Conservation (phyloP, 192 early-diverging fungal species). For the Backusella morwellensis region DNA sequence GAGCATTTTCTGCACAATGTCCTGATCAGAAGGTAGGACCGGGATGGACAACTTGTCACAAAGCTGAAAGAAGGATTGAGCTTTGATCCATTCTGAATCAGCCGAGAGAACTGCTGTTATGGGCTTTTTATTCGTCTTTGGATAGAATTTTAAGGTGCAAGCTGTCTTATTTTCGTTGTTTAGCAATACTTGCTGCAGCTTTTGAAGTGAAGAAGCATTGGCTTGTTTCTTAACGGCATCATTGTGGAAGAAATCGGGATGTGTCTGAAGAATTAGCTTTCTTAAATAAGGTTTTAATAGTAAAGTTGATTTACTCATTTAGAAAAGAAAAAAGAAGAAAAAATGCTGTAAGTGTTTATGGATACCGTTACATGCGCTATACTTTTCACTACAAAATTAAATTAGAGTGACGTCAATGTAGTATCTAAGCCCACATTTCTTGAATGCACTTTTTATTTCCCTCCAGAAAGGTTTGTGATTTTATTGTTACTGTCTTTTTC, state of each 20-base stretch:
- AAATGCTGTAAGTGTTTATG: too few species aligned
- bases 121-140: background rate
- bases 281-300: slow-evolving; percentile 28
- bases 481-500: too few species aligned
- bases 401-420: too few species aligned
- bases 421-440: too few species aligned
- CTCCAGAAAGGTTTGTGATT: too few species aligned
- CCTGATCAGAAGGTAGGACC: slow-evolving; percentile 1
- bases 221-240: slow-evolving; percentile 14
- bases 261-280: slow-evolving; percentile 22
- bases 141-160: background rate
- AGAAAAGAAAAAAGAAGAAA: background rate
- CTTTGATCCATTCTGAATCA: slow-evolving; percentile 13
- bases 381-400: too few species aligned
- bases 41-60: slow-evolving; percentile 20
- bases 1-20: slow-evolving; percentile 6
- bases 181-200: slow-evolving; percentile 8
- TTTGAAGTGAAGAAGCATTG: slow-evolving; percentile 17
- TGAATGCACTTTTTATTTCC: too few species aligned
- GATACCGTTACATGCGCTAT: too few species aligned
- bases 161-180: background rate
- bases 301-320: slow-evolving; percentile 6
- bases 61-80: slow-evolving; percentile 17
- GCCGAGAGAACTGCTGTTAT: background rate
- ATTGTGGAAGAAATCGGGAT: slow-evolving; percentile 29